Conservation (phyloP, 768 basidiomycete species). For the Leccinum longicurvipes region DNA sequence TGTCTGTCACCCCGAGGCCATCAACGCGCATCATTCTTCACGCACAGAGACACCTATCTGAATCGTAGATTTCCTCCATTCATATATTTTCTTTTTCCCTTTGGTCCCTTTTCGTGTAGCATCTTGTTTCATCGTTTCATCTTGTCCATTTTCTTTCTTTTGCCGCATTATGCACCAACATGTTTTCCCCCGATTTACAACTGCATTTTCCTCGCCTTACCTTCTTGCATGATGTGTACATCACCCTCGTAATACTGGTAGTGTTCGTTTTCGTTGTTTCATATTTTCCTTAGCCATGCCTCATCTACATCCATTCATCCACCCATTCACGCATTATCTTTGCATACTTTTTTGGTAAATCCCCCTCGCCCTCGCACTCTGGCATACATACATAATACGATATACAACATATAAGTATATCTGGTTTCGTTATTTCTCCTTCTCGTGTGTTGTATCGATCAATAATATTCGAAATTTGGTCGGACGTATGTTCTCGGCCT, state of each 20-base stretch:
- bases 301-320: background rate
- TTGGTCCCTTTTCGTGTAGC: background rate
- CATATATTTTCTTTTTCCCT: conserved; percentile 4
- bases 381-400: background rate
- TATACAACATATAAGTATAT: background rate
- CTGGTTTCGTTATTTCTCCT: background rate
- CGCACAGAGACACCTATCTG: conserved; percentile 11
- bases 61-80: conserved; percentile 17
- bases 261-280: background rate
- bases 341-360: background rate
- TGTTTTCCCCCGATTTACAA: background rate
- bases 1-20: background rate
- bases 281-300: background rate
- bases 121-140: background rate
- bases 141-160: background rate
- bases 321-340: background rate
- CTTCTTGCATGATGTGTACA: background rate
- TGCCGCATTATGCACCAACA: background rate
- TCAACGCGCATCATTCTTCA: conserved; percentile 6
- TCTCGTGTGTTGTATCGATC: background rate
- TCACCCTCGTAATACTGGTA: background rate
- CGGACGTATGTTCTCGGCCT: too few relatives aligned
- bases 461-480: background rate
- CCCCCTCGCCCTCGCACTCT: background rate
- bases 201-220: background rate